Evolutionary conservation across 2,329 filamentous ascomycete genomes (phyloP).

Genomic region (Talaromyces islandicus): DNA sequence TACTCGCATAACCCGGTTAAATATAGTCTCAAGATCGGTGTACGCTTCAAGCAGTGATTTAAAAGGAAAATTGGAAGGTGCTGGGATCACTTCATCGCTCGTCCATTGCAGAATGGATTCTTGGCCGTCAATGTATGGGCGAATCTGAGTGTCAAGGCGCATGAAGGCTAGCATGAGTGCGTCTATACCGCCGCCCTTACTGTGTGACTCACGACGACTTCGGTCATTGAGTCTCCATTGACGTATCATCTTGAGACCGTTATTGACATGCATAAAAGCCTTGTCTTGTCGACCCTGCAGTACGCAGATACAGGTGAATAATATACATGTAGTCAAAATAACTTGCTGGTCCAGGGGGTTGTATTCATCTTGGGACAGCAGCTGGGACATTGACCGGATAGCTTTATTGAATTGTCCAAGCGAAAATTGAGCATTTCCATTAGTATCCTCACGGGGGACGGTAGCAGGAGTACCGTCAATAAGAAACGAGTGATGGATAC

Average conservation of each 20-base stretch:
- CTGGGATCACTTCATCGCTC: neutral
- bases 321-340: conserved; percentile 8
- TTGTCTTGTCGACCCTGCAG: conserved; percentile 6
- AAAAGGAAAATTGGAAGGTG: neutral
- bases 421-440: conserved; percentile 1
- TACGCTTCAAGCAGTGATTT: conserved; percentile 2
- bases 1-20: conserved; percentile 2
- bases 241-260: conserved; percentile 8
- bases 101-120: conserved; percentile 6
- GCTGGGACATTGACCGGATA: conserved; percentile 5
- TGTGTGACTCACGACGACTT: neutral
- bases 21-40: conserved; percentile 4
- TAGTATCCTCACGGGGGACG: neutral
- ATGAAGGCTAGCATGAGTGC: conserved; percentile 2
- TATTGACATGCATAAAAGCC: conserved; percentile 10
- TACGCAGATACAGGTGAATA: conserved; percentile 4
- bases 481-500: conserved; percentile 6
- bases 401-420: conserved; percentile 9
- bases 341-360: conserved; percentile 1
- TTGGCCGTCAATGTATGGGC: conserved; percentile 5
- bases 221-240: conserved; percentile 4
- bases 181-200: neutral
- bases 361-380: conserved; percentile 1
- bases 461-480: conserved; percentile 4
- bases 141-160: conserved; percentile 7